phyloP scores from a whole-genome alignment of 495 filamentous ascomycete genomes.

The Chaetomium tenue region DNA sequence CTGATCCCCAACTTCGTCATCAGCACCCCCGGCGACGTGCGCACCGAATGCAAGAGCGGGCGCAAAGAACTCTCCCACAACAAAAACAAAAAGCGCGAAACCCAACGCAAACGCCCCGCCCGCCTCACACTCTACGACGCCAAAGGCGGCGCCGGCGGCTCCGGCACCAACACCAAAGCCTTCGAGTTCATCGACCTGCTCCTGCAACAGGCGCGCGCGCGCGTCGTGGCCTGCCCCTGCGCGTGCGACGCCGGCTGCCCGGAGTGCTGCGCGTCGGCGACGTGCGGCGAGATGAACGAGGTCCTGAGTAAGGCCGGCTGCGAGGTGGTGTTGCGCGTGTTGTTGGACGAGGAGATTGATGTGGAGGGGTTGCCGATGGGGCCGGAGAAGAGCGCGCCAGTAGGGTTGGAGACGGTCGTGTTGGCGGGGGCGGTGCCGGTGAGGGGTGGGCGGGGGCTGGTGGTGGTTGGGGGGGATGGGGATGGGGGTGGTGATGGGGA shows the following conservation, averaged over 20 bases:
- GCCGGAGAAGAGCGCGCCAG: conserved; percentile 61
- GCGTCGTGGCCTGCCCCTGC: conserved; percentile 69
- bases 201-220: conserved; percentile 71
- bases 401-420: conserved; percentile 83
- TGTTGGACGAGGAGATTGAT: conserved; percentile 75
- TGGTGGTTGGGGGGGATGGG: neutral
- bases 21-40: conserved; percentile 77
- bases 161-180: conserved; percentile 84
- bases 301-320: conserved; percentile 93
- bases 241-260: conserved; percentile 77
- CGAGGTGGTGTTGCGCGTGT: conserved; percentile 69
- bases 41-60: conserved; percentile 85
- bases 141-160: conserved; percentile 79
- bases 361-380: conserved; percentile 79
- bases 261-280: conserved; percentile 81
- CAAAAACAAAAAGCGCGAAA: conserved; percentile 30
- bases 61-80: conserved; percentile 68
- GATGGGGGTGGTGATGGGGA: neutral
- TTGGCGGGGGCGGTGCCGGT: conserved; percentile 60
- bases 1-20: conserved; percentile 89
- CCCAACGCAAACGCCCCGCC: conserved; percentile 76
- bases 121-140: conserved; percentile 93
- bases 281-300: conserved; percentile 83
- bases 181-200: conserved; percentile 87
- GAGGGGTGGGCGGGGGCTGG: conserved; percentile 22